Percentiles rank a stretch among this genome's conserved stretches.
Evolutionary conservation across 2,329 filamentous ascomycete genomes (phyloP).

Genomic region (Phoma sp.): DNA sequence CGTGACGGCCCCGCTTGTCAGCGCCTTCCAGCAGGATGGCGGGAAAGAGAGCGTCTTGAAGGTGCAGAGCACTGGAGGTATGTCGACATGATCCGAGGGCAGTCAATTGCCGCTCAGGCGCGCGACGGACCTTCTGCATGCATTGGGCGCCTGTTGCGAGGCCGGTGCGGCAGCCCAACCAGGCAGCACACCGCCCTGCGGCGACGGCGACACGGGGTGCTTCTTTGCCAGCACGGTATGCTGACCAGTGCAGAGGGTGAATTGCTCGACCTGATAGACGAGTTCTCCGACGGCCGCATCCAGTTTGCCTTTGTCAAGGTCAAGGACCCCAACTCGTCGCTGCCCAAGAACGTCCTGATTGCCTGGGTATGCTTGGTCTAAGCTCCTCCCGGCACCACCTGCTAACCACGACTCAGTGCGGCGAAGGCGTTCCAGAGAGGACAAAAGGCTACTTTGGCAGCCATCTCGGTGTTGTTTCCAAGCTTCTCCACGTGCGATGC

Average conservation of each 20-base stretch:
- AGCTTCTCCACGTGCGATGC: slow-evolving; percentile 77
- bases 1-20: slow-evolving; percentile 89
- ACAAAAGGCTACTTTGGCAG: slow-evolving; percentile 99
- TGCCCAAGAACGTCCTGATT: slow-evolving; percentile 92
- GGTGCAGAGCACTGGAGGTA: slow-evolving; percentile 89
- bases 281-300: slow-evolving; percentile 94
- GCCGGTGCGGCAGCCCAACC: slow-evolving; percentile 20
- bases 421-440: slow-evolving; percentile 95
- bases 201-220: not conserved
- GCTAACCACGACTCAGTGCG: slow-evolving; percentile 65
- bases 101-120: slow-evolving; percentile 11
- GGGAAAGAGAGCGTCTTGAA: slow-evolving; percentile 95
- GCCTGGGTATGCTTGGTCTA: slow-evolving; percentile 69
- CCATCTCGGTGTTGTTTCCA: slow-evolving; percentile 86
- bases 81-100: slow-evolving; percentile 22
- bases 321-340: slow-evolving; percentile 87
- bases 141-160: not conserved
- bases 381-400: not conserved
- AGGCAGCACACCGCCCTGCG: slow-evolving; percentile 7
- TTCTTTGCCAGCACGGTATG: not conserved
- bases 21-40: slow-evolving; percentile 85
- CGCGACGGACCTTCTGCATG: not conserved
- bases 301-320: slow-evolving; percentile 98
- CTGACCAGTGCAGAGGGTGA: slow-evolving; percentile 75
- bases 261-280: slow-evolving; percentile 86